Conservation (phyloP, 257 asterid species). For the Primulina huaijiensis region DNA sequence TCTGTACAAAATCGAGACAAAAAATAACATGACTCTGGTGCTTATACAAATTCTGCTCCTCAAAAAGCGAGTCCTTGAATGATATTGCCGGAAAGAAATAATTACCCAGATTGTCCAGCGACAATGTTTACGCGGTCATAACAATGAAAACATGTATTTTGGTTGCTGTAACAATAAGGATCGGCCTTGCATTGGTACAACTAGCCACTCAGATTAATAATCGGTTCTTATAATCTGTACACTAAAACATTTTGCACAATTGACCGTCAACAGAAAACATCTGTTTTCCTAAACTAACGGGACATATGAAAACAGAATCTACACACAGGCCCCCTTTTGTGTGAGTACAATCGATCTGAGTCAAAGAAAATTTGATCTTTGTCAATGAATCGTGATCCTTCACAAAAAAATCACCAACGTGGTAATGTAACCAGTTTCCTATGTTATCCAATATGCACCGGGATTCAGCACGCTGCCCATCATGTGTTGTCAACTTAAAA, state of each 20-base stretch:
- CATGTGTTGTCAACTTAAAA: conserved; percentile 52
- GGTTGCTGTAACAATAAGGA: background rate
- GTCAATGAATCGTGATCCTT: conserved; percentile 34
- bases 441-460: conserved; percentile 42
- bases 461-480: conserved; percentile 45
- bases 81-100: too few species aligned
- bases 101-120: too few species aligned
- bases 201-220: background rate
- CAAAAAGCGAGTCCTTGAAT: too few species aligned
- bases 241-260: conserved; percentile 26
- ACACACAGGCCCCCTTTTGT: conserved; percentile 83
- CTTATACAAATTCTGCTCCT: background rate
- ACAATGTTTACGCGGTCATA: too few species aligned
- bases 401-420: conserved; percentile 68
- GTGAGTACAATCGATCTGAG: conserved; percentile 89
- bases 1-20: conserved; percentile 17
- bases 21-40: conserved; percentile 12
- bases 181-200: background rate
- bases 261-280: conserved; percentile 30
- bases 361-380: conserved; percentile 52
- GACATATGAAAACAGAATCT: conserved; percentile 71
- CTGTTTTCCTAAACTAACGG: conserved; percentile 46
- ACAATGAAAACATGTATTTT: too few species aligned
- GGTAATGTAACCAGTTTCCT: conserved; percentile 73
- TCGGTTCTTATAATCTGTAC: background rate